A percentile compares a stretch with the other conserved stretches of the same genome.
These are phyloP conservation scores for Conoideocrella luteorostrata DNA, from an alignment of 2,329 filamentous ascomycete genomes.

Conservation along the genomic window DNA sequence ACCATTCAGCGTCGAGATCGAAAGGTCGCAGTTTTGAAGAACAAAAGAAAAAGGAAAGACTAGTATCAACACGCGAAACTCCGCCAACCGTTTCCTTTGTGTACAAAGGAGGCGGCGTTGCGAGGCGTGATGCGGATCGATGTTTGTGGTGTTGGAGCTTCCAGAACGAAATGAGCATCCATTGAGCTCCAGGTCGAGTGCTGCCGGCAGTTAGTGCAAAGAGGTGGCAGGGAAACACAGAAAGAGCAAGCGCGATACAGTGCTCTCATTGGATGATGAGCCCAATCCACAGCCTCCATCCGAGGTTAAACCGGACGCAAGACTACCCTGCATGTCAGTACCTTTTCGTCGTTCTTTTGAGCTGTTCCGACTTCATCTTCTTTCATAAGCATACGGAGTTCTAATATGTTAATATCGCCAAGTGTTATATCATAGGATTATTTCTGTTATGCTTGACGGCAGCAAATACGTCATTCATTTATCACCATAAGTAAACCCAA, in stretches of 20 bases:
- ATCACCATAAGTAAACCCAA: too few species aligned
- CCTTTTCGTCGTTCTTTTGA: too few species aligned
- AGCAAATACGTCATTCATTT: too few species aligned
- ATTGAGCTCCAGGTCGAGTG: background rate
- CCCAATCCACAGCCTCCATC: background rate
- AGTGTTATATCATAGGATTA: too few species aligned
- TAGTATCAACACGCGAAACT: background rate
- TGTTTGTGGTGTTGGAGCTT: background rate
- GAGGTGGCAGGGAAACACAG: constrained; percentile 4
- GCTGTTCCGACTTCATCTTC: too few species aligned
- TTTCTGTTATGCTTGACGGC: too few species aligned
- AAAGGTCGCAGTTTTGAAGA: background rate
- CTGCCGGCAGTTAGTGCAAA: background rate
- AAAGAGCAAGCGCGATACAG: background rate
- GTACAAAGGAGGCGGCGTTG: background rate
- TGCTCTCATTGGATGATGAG: background rate
- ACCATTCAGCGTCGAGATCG: constrained; percentile 3
- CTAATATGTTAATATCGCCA: too few species aligned
- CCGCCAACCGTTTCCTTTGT: background rate
- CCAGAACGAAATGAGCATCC: constrained; percentile 1
- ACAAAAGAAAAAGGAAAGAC: background rate
- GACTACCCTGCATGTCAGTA: too few species aligned
- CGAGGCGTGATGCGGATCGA: background rate
- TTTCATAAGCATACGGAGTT: too few species aligned
- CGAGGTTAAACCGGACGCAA: too few species aligned